These are phyloP conservation scores for Cryptosporidium canis DNA, from an alignment of 169 alveolate species.

Conservation along the genomic window DNA sequence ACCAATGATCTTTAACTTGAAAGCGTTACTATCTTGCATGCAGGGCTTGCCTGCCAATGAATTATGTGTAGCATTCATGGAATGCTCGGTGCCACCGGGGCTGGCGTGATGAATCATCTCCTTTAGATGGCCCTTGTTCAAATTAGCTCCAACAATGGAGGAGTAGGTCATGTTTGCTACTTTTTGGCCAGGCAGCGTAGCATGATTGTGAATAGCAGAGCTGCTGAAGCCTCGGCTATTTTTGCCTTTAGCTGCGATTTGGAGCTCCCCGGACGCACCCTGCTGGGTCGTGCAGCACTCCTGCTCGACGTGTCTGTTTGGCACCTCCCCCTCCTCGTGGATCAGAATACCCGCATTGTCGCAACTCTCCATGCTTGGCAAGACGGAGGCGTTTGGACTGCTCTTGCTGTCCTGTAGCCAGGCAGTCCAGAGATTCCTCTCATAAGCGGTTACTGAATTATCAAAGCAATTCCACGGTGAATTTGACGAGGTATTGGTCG, in stretches of 20 bases:
- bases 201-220: not conserved
- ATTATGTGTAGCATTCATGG: not conserved
- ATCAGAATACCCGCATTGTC: not conserved
- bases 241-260: no score
- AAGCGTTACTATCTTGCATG: constrained; percentile 5
- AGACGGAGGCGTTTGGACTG: not conserved
- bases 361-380: not conserved
- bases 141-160: constrained; percentile 46
- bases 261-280: not conserved
- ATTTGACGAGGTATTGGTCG: not conserved
- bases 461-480: constrained; percentile 52
- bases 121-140: not conserved
- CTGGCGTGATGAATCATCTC: not conserved
- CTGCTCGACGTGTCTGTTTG: not conserved
- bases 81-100: not conserved
- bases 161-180: constrained; percentile 9
- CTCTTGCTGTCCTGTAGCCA: constrained; percentile 24
- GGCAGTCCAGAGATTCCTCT: constrained; percentile 40
- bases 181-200: not conserved
- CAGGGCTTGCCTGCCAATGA: not conserved
- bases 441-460: constrained; percentile 23
- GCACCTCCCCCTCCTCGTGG: not conserved
- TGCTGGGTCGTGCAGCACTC: not conserved
- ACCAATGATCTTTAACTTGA: not conserved
- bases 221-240: not conserved